Evolutionary conservation across 1,284 basidiomycete genomes (phyloP).

Genomic region (Thelephora terrestris): DNA sequence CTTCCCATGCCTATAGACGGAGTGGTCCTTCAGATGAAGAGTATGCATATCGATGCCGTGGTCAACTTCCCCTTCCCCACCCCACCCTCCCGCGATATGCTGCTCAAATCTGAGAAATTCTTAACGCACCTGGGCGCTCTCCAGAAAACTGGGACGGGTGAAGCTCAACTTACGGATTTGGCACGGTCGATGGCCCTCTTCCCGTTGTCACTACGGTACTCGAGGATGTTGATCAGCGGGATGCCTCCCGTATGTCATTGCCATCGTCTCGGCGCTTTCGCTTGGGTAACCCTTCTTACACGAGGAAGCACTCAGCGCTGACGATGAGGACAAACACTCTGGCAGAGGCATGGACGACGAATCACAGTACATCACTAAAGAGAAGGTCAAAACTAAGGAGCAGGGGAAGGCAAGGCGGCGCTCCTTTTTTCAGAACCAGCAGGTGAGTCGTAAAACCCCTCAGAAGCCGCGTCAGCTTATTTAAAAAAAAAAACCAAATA

Average conservation of each 20-base stretch:
- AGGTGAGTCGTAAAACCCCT: conserved; percentile 39
- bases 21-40: conserved; percentile 97
- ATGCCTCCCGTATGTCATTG: conserved; percentile 89
- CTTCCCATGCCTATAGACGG: conserved; percentile 95
- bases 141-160: conserved; percentile 15
- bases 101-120: conserved; percentile 77
- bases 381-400: conserved; percentile 59
- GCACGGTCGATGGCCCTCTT: conserved; percentile 90
- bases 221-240: conserved; percentile 90
- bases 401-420: conserved; percentile 52
- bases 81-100: conserved; percentile 66
- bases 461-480: no score
- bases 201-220: conserved; percentile 88
- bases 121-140: conserved; percentile 83
- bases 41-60: conserved; percentile 96
- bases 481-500: no score
- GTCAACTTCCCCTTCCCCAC: conserved; percentile 99
- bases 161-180: conserved; percentile 69
- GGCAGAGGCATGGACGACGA: conserved; percentile 28
- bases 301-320: conserved; percentile 55
- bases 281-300: conserved; percentile 95
- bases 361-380: conserved; percentile 45
- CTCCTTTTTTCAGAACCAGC: conserved; percentile 73
- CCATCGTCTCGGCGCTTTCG: conserved; percentile 86
- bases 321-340: conserved; percentile 25